Base-by-base conservation (phyloP, 129 eudicot species). In the Flaveria ramosissima region DNA sequence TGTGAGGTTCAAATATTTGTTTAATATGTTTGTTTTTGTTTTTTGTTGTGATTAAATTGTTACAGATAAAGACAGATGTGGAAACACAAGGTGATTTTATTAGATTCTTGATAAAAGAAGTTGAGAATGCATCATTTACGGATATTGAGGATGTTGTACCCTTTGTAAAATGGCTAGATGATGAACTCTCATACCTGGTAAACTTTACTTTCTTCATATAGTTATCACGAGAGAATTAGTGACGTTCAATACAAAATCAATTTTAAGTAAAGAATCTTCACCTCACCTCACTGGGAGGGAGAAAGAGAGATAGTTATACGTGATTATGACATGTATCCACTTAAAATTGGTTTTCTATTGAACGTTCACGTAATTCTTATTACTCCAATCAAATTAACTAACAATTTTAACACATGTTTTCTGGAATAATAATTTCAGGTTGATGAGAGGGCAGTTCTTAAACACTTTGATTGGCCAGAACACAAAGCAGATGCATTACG, bases 81-180 rank as follows among this genome's bases (percentile, higher is more conserved):
- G 98, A 93, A 66, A 93, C 98, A 64, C 98, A 93, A 69, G 97
- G 98, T 23, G 98, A 91, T 80, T 87, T 93, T 77, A 93, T 93
- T 19, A 89, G 89, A 80, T 93, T 89, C 69, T 83, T 93, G 88
- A 93, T 93, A 65, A 91, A 89, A 78, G 98, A 93, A 83, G 93
- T 93, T 79, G 96, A 91, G 86, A 79, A 80, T 84, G 98, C 98
- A 64, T 84, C 93, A 43, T 93, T 93, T 79, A 85, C 92, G 3
- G 93, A 89, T 72, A 93, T 93, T 77, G 92, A 90, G 47, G 98
- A 93, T 84, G 98, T 93, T 85, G 91, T 93, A 14, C 86, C 97
- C 56, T 93, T 93, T 69, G 98, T 93, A 13, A 93, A 93, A 89
- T 93, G 98, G 98, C 98, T 93, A 2, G 98, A 93, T 73, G 97